Evolutionary conservation across 257 asterid genomes (phyloP).

Genomic region (Ajuga chamaepitys): DNA sequence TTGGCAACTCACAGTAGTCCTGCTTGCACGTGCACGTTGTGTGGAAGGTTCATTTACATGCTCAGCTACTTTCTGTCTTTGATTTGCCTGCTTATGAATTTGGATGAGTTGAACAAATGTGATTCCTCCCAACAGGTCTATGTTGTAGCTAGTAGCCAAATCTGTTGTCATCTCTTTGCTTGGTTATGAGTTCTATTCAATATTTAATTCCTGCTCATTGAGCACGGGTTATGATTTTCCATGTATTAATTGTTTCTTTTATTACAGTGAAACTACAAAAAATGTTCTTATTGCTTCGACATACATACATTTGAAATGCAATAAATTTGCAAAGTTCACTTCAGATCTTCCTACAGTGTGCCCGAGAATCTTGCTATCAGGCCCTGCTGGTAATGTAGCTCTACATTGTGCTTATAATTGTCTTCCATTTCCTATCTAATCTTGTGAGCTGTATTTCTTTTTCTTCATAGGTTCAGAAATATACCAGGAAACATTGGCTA

Average conservation of each 20-base stretch:
- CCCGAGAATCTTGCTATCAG: slow-evolving; percentile 78
- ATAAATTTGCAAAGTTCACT: slow-evolving; percentile 49
- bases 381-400: slow-evolving; percentile 73
- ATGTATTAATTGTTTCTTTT: neutral
- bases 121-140: neutral
- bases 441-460: neutral
- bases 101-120: neutral
- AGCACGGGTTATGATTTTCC: neutral
- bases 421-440: slow-evolving; percentile 2
- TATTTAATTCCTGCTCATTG: neutral
- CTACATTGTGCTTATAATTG: neutral
- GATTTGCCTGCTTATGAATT: neutral
- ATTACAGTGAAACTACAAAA: slow-evolving; percentile 73
- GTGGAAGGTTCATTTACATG: neutral
- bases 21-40: neutral
- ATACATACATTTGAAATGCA: slow-evolving; percentile 68
- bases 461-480: slow-evolving; percentile 70
- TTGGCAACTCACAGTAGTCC: neutral
- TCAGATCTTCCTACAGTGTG: slow-evolving; percentile 77
- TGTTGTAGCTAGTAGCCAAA: neutral
- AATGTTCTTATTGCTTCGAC: slow-evolving; percentile 77
- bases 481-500: slow-evolving; percentile 73
- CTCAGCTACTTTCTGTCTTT: neutral
- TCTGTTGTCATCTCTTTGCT: neutral
- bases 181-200: neutral